Evolutionary conservation across 2,329 filamentous ascomycete genomes (phyloP).

Genomic region (Lasiodiplodia citricola): DNA sequence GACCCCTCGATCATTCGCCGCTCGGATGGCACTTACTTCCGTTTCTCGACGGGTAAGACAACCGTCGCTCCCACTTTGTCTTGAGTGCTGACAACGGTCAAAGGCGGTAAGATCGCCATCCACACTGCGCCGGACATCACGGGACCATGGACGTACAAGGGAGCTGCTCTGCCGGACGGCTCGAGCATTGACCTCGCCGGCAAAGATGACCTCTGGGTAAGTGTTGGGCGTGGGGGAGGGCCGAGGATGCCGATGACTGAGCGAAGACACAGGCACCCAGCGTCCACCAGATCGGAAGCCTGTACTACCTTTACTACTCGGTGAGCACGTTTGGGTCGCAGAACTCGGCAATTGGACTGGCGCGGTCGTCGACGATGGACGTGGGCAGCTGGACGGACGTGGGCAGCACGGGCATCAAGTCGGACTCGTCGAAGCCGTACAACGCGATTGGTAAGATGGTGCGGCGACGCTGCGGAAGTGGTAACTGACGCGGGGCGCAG

Average conservation of each 20-base stretch:
- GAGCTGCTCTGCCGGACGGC: conserved; percentile 53
- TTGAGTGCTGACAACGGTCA: not conserved
- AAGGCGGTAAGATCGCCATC: conserved; percentile 54
- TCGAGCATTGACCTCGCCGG: conserved; percentile 54
- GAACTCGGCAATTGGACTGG: conserved; percentile 65
- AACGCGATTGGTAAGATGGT: conserved; percentile 51
- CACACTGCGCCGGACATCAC: conserved; percentile 53
- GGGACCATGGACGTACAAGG: conserved; percentile 58
- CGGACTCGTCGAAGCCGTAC: conserved; percentile 45
- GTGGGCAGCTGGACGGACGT: conserved; percentile 64
- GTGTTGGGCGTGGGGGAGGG: conserved; percentile 13
- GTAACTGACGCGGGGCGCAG: conserved; percentile 37
- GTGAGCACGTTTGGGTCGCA: conserved; percentile 68
- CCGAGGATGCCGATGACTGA: not conserved
- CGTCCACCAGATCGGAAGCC: conserved; percentile 60
- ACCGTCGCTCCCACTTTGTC: too few relatives aligned
- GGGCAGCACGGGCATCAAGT: conserved; percentile 59
- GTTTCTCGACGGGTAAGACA: conserved; percentile 53
- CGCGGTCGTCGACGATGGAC: conserved; percentile 56
- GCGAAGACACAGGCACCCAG: conserved; percentile 63
- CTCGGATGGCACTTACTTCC: conserved; percentile 57
- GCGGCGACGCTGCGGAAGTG: not conserved
- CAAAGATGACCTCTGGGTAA: conserved; percentile 57
- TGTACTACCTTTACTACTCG: conserved; percentile 70
- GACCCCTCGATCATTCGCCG: conserved; percentile 58